A percentile compares a stretch with the other conserved stretches of the same genome.
phyloP scores from a whole-genome alignment of 2,329 filamentous ascomycete species.

The Neurospora sp. region DNA sequence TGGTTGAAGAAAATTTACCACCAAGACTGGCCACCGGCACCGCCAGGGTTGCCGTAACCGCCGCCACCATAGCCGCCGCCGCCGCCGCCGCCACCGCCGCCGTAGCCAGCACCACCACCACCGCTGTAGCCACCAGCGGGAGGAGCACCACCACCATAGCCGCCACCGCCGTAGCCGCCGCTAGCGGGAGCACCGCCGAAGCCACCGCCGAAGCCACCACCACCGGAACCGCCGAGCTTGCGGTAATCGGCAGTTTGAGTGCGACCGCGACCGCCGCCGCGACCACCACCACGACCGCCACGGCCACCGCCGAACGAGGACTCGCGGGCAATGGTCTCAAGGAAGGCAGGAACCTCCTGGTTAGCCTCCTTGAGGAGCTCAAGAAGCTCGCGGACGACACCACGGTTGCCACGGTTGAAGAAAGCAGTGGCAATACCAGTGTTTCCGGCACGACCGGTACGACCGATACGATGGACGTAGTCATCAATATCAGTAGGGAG shows the following conservation, averaged over 20 bases:
- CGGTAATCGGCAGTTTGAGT: slow-evolving; percentile 80
- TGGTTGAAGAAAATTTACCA: slow-evolving; percentile 37
- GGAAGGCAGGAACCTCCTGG: slow-evolving; percentile 87
- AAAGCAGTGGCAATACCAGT: slow-evolving; percentile 97
- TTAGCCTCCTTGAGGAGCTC: slow-evolving; percentile 99
- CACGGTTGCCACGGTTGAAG: slow-evolving; percentile 99
- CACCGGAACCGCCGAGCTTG: slow-evolving; percentile 57
- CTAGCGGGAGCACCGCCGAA: slow-evolving; percentile 31
- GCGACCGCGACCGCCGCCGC: slow-evolving; percentile 59
- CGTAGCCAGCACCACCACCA: slow-evolving; percentile 26
- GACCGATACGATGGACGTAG: slow-evolving; percentile 98
- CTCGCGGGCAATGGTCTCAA: slow-evolving; percentile 96
- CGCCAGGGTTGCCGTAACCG: slow-evolving; percentile 61
- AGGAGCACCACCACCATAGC: slow-evolving; percentile 30
- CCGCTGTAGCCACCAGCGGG: slow-evolving; percentile 31
- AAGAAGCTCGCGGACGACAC: slow-evolving; percentile 90
- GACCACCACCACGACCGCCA: slow-evolving; percentile 47
- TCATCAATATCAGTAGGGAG: slow-evolving; percentile 98
- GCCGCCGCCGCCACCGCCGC: slow-evolving; percentile 31
- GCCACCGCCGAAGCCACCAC: slow-evolving; percentile 37
- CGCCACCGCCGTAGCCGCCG: slow-evolving; percentile 31
- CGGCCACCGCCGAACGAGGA: slow-evolving; percentile 71
- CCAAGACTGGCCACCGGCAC: slow-evolving; percentile 57
- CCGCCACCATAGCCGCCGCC: slow-evolving; percentile 38
- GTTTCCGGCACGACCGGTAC: slow-evolving; percentile 99